These are phyloP conservation scores for Neospora caninum DNA, from an alignment of 169 alveolate genomes.

Conservation along the genomic window DNA sequence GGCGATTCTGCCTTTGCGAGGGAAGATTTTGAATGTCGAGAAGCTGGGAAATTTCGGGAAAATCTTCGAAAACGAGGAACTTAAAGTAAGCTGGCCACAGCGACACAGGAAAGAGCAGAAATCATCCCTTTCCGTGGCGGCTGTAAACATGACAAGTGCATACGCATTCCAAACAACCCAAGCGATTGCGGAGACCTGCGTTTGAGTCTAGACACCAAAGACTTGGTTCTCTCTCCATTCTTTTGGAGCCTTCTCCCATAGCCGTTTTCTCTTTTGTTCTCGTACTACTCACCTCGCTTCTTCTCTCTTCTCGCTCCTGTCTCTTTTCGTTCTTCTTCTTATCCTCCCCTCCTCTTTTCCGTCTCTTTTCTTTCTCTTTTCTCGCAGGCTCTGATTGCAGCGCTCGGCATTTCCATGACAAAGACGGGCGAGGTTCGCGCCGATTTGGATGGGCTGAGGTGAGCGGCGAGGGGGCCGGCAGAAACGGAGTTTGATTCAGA, in stretches of 20 bases:
- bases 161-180: background rate
- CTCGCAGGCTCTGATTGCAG: constrained; percentile 31
- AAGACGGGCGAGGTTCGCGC: background rate
- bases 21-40: constrained; percentile 84
- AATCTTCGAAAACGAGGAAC: constrained; percentile 80
- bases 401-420: background rate
- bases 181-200: no score
- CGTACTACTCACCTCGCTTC: no score
- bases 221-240: no score
- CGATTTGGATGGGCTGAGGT: background rate
- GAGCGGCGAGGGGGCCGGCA: background rate
- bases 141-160: background rate
- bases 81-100: constrained; percentile 51
- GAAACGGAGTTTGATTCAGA: background rate
- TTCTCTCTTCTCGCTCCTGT: no score
- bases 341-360: background rate
- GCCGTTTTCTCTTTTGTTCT: no score
- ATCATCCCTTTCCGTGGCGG: background rate
- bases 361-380: background rate
- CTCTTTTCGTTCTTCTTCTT: background rate
- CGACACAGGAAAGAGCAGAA: background rate
- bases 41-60: constrained; percentile 74
- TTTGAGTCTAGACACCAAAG: no score
- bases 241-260: no score
- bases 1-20: constrained; percentile 85